phyloP scores from a whole-genome alignment of 805 yeast genomes.

The Maudiozyma saulgeensis region DNA sequence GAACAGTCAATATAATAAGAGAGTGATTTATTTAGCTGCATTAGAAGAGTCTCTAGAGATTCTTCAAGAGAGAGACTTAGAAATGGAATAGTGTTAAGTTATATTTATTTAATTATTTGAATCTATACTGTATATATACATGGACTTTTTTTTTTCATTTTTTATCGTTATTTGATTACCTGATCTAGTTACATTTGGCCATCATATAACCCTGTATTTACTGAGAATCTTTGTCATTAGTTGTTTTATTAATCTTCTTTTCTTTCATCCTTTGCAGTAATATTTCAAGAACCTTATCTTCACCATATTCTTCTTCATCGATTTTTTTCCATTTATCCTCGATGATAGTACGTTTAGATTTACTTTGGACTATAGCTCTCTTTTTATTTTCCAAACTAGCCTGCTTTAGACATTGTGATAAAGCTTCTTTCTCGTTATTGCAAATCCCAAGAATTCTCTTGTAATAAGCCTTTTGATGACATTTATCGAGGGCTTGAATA shows the following conservation, averaged over 20 bases:
- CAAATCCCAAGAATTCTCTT: conserved; percentile 74
- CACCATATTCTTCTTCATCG: conserved; percentile 76
- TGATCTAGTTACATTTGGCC: too few relatives aligned
- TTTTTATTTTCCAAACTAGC: conserved; percentile 59
- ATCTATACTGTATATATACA: background rate
- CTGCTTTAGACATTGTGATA: conserved; percentile 69
- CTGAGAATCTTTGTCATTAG: background rate
- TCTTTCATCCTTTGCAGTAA: conserved; percentile 38
- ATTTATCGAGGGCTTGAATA: conserved; percentile 80
- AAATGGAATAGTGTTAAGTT: background rate
- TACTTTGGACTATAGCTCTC: conserved; percentile 41
- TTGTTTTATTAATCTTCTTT: background rate
- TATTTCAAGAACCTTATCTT: conserved; percentile 57
- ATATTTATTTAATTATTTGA: background rate
- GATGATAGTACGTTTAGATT: conserved; percentile 45
- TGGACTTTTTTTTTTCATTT: background rate
- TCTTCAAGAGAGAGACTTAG: background rate
- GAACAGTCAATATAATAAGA: conserved; percentile 30
- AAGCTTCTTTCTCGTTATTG: conserved; percentile 71
- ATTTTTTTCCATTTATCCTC: conserved; percentile 49
- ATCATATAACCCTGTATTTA: too few relatives aligned
- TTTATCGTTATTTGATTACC: too few relatives aligned
- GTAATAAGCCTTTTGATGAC: conserved; percentile 64
- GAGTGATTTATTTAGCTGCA: conserved; percentile 27
- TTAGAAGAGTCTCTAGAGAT: conserved; percentile 22